These are phyloP conservation scores for Mycena galopus DNA, from an alignment of 768 basidiomycete species.

Conservation along the genomic window DNA sequence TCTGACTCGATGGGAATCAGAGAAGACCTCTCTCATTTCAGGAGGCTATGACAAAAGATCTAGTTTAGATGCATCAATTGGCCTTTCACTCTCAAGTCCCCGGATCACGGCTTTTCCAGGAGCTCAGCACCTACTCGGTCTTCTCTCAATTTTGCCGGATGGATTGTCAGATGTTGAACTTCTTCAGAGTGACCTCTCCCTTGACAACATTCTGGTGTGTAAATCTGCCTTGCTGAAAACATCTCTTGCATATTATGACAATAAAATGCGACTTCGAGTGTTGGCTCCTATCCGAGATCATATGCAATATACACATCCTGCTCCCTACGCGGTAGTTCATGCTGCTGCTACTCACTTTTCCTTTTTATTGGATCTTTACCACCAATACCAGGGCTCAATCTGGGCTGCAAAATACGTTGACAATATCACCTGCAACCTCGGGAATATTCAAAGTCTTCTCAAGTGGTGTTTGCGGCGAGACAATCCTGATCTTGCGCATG, in stretches of 20 bases:
- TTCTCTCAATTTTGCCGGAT: not conserved
- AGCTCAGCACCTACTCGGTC: not conserved
- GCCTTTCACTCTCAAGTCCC: not conserved
- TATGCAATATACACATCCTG: not conserved
- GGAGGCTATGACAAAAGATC: not conserved
- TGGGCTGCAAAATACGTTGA: not conserved
- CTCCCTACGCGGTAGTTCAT: not conserved
- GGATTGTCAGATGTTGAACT: not conserved
- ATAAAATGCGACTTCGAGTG: not conserved
- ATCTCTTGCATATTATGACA: not conserved
- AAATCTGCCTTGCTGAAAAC: not conserved
- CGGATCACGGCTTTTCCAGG: not conserved
- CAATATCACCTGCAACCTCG: not conserved
- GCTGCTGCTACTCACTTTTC: not conserved
- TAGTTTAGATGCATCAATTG: not conserved
- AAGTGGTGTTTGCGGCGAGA: not conserved
- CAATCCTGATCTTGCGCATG: not conserved
- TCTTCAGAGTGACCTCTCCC: not conserved
- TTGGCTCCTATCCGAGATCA: not conserved
- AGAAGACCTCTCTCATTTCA: not conserved
- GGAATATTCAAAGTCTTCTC: not conserved
- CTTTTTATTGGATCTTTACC: not conserved
- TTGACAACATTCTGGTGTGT: not conserved
- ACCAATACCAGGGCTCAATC: not conserved
- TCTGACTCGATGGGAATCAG: not conserved